These are phyloP conservation scores for Tetradesmus obliquus DNA, from an alignment of 139 green algal species.

Conservation along the genomic window DNA sequence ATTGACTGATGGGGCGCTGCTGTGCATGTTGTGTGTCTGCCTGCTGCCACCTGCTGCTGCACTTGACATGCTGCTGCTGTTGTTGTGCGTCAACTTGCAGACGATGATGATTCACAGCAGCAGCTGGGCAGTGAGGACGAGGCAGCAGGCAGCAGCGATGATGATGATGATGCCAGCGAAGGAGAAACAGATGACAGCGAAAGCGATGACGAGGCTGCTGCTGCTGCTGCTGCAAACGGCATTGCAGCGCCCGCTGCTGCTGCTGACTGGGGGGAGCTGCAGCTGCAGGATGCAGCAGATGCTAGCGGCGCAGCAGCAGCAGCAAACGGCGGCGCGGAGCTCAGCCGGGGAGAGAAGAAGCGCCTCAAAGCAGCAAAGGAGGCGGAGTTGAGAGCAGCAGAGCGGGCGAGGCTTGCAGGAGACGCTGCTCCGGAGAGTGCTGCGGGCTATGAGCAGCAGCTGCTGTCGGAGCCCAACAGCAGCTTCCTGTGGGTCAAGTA, in stretches of 20 bases:
- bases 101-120: conserved; percentile 48
- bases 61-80: neutral
- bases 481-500: conserved; percentile 95
- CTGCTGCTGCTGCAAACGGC: neutral
- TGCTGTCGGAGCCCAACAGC: conserved; percentile 83
- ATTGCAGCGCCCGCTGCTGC: conserved; percentile 9
- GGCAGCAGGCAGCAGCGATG: neutral
- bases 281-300: conserved; percentile 46
- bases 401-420: conserved; percentile 62
- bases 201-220: conserved; percentile 49
- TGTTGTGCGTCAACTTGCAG: neutral
- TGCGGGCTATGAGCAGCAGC: conserved; percentile 86
- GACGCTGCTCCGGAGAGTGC: conserved; percentile 66
- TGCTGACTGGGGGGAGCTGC: conserved; percentile 45
- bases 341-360: conserved; percentile 74
- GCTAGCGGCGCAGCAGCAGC: conserved; percentile 5
- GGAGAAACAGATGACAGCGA: conserved; percentile 55
- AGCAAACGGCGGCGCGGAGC: conserved; percentile 38
- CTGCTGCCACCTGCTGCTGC: too few species aligned
- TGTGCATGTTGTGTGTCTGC: too few species aligned
- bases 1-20: too few species aligned
- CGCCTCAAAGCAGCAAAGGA: conserved; percentile 68
- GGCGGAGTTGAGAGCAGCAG: conserved; percentile 66
- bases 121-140: conserved; percentile 46
- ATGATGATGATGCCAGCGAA: neutral